Conservation (phyloP, 805 yeast species). For the Cyberlindnera galapagoensis region DNA sequence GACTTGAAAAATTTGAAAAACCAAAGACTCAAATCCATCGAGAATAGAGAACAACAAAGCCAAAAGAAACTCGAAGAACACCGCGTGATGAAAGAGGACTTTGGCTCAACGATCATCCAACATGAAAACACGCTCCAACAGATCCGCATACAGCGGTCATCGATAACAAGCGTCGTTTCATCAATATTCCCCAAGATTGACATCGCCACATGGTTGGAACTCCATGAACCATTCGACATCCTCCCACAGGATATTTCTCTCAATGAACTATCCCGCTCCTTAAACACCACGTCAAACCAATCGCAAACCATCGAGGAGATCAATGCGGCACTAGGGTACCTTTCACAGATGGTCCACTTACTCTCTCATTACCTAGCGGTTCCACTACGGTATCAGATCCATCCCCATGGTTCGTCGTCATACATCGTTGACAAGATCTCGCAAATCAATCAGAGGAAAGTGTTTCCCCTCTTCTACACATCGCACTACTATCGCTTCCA, state of each 20-base stretch:
- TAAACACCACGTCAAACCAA: conserved; percentile 12
- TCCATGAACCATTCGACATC: conserved; percentile 22
- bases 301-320: conserved; percentile 19
- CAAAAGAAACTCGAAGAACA: not conserved
- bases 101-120: conserved; percentile 8
- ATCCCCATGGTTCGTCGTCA: conserved; percentile 33
- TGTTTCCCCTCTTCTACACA: conserved; percentile 35
- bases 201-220: conserved; percentile 15
- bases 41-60: conserved; percentile 1
- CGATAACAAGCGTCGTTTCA: conserved; percentile 18
- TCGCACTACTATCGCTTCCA: conserved; percentile 33
- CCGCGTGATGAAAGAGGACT: conserved; percentile 10
- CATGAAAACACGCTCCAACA: conserved; percentile 15
- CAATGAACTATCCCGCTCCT: conserved; percentile 8
- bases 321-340: conserved; percentile 29
- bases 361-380: conserved; percentile 29
- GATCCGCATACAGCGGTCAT: conserved; percentile 13
- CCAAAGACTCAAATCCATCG: conserved; percentile 5
- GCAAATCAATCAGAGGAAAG: conserved; percentile 23
- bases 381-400: conserved; percentile 33
- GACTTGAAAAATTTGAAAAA: conserved; percentile 9
- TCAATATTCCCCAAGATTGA: conserved; percentile 28
- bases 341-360: conserved; percentile 26
- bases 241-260: conserved; percentile 16
- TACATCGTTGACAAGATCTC: conserved; percentile 33